A percentile compares a stretch with the other conserved stretches of the same genome.
These are phyloP conservation scores for Oryza rufipogon DNA, from an alignment of 176 grass and related monocot genomes.

Conservation along the genomic window DNA sequence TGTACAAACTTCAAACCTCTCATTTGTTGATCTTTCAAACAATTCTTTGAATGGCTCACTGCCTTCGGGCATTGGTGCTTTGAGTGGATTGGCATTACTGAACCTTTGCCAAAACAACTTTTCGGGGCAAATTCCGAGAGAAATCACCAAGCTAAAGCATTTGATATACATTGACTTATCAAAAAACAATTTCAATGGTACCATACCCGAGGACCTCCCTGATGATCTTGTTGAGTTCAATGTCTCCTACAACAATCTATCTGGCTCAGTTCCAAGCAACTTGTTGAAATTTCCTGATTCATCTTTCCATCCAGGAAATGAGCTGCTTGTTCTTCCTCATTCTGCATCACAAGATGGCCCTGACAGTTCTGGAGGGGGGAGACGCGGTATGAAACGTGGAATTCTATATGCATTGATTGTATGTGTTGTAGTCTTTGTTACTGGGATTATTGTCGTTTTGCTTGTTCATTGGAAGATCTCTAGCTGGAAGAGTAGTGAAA, in stretches of 20 bases:
- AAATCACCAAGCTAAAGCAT: conserved; percentile 66
- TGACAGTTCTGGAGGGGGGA: conserved; percentile 33
- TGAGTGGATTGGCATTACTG: conserved; percentile 56
- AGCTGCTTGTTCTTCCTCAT: conserved; percentile 65
- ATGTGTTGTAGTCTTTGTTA: conserved; percentile 66
- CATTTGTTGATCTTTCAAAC: conserved; percentile 88
- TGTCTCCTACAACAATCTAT: conserved; percentile 80
- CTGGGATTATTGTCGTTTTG: conserved; percentile 69
- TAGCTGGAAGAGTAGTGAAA: conserved; percentile 55
- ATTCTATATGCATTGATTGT: conserved; percentile 65
- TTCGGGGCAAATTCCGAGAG: conserved; percentile 63
- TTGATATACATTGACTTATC: conserved; percentile 76
- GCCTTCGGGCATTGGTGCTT: conserved; percentile 54
- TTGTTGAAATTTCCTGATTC: conserved; percentile 86
- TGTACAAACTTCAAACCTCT: conserved; percentile 58
- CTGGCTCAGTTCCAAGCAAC: conserved; percentile 75
- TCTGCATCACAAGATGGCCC: conserved; percentile 42
- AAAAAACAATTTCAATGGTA: conserved; percentile 67
- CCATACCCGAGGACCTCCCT: conserved; percentile 75
- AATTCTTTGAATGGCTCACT: conserved; percentile 64
- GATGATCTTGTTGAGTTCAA: conserved; percentile 67
- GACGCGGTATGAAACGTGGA: conserved; percentile 58
- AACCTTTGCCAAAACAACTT: conserved; percentile 73
- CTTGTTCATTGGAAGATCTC: conserved; percentile 71
- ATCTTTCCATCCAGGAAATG: conserved; percentile 93